Evolutionary conservation across 2,329 filamentous ascomycete species (phyloP), one percentile per base, ranked within the genome.

Genomic region (Blumeria hordei): DNA sequence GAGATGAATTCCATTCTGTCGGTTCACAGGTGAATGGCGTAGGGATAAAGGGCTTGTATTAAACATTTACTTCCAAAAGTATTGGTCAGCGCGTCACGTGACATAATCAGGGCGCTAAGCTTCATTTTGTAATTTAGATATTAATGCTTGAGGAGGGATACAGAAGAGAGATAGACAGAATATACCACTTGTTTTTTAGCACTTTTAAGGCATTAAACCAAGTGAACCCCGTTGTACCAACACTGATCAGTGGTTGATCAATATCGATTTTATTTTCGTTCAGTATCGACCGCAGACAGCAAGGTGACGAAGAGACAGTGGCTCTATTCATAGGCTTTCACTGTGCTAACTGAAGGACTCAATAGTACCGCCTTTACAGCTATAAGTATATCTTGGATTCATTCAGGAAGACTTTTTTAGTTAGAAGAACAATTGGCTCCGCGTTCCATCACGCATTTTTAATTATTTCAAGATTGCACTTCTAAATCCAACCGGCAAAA

Each of bases 211-310:
- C 21, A 28, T 28, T 28, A 28, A 28, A 28, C 21, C 21, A 28
- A 28, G 21, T 28, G 21, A 28, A 28, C 21, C 63, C 37, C 37
- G 37, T 41, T 41, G 37, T 41, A 41, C 37, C 37, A 41, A 41
- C 37, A 41, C 37, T 41, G 37, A 41, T 41, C 37, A 41, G 37
- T 41, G 37, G 37, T 41, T 41, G 37, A 41, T 41, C 37, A 41
- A 41, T 41, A 3, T 16, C 37, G 37, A 41, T 12, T 41, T 41
- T 41, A 28, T 41, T 41, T 41, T 41, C 37, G 37, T 41, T 16
- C 37, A 12, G 37, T 41, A 41, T 41, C 37, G 6, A 41, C 37
- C 37, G 37, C 37, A 41, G 37, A 16, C n/a, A 41, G 37, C n/a
- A 12, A 16, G 37, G 37, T 16, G n/a, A 41, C 37, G 37, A 41